Percentiles rank a stretch among this genome's conserved stretches.
phyloP scores from a whole-genome alignment of 106 monocot species.

The Dioscorea alata region DNA sequence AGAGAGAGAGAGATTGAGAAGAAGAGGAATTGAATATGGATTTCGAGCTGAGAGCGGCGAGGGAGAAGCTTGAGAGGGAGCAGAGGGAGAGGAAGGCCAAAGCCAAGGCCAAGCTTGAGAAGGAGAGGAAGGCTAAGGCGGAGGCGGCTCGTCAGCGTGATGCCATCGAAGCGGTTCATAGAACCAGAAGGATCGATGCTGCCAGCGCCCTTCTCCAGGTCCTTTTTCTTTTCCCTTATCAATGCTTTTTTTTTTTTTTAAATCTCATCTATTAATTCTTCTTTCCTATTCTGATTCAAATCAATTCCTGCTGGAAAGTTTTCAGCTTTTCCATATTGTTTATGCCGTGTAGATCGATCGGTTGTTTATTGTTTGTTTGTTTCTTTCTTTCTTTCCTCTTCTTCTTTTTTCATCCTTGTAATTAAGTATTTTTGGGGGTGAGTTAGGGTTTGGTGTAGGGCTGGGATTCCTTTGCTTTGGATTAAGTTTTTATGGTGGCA shows the following conservation, averaged over 20 bases:
- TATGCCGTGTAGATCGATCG: too few relatives aligned
- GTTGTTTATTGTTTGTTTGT: too few relatives aligned
- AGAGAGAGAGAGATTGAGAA: conserved; percentile 3
- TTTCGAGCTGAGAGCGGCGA: conserved; percentile 73
- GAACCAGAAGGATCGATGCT: conserved; percentile 49
- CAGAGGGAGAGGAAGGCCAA: conserved; percentile 78
- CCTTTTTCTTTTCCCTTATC: background rate
- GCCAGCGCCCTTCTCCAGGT: conserved; percentile 47
- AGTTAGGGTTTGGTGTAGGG: too few relatives aligned
- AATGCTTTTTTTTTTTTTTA: background rate
- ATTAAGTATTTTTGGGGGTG: too few relatives aligned
- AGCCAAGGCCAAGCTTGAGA: conserved; percentile 61
- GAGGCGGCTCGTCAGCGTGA: conserved; percentile 72
- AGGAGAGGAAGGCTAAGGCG: conserved; percentile 73
- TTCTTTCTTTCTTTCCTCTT: too few relatives aligned
- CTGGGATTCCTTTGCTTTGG: too few relatives aligned
- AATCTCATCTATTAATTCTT: background rate
- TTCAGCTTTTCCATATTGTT: too few relatives aligned
- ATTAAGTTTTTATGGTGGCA: too few relatives aligned
- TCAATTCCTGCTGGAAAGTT: too few relatives aligned
- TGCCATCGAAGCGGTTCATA: conserved; percentile 68
- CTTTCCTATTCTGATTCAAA: too few relatives aligned
- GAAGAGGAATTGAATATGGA: conserved; percentile 42
- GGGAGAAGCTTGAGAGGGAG: conserved; percentile 89
- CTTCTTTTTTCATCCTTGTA: too few relatives aligned